phyloP scores from a whole-genome alignment of 2,329 filamentous ascomycete genomes.

The Sarocladiaceae sp. region DNA sequence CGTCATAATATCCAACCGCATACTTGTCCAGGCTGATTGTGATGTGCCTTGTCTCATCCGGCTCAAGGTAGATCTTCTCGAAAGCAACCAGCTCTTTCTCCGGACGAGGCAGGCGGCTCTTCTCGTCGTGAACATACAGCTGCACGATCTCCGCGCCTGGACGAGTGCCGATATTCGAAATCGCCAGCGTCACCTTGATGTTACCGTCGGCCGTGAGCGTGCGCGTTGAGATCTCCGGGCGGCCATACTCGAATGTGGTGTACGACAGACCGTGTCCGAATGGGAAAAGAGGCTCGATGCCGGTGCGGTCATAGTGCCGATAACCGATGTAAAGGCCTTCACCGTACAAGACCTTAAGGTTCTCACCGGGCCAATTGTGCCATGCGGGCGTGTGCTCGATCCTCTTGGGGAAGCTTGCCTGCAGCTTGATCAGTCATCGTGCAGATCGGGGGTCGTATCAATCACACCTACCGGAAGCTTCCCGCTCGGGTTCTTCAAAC shows the following conservation, averaged over 20 bases:
- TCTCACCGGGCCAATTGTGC: slow-evolving; percentile 68
- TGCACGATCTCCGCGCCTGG: slow-evolving; percentile 61
- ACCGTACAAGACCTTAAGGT: slow-evolving; percentile 60
- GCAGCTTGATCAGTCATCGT: neutral
- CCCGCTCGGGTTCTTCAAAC: slow-evolving; percentile 47
- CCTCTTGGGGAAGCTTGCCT: slow-evolving; percentile 59
- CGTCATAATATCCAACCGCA: slow-evolving; percentile 57
- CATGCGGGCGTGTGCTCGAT: slow-evolving; percentile 63
- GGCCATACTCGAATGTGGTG: slow-evolving; percentile 60
- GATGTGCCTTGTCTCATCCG: slow-evolving; percentile 48
- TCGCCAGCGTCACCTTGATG: slow-evolving; percentile 39
- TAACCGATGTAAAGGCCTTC: slow-evolving; percentile 72
- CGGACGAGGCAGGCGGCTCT: slow-evolving; percentile 56
- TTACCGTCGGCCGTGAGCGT: slow-evolving; percentile 31
- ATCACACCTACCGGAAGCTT: slow-evolving; percentile 27
- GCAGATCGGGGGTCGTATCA: neutral
- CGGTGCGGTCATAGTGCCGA: slow-evolving; percentile 60
- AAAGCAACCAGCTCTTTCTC: slow-evolving; percentile 68
- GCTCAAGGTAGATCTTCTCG: slow-evolving; percentile 53
- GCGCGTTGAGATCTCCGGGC: slow-evolving; percentile 41
- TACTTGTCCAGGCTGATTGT: slow-evolving; percentile 41
- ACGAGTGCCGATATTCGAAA: slow-evolving; percentile 49
- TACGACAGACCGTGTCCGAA: slow-evolving; percentile 73
- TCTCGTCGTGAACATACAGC: slow-evolving; percentile 59
- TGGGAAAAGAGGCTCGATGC: slow-evolving; percentile 56